Percentiles rank a stretch among this genome's conserved stretches.
Conservation (phyloP, 306 rosid genomes). For the Vicia sativa region DNA sequence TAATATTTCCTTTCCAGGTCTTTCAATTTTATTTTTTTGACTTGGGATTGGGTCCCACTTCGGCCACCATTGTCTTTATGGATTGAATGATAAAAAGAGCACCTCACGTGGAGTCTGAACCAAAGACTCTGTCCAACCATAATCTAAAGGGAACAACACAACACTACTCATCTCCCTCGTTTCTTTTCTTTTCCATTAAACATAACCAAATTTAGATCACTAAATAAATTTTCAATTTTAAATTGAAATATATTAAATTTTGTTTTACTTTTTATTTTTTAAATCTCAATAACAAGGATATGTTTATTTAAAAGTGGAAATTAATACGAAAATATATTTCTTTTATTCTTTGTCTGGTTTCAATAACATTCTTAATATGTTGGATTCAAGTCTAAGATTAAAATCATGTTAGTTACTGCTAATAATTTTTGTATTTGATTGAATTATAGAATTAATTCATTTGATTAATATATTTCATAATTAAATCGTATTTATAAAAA, state of each 20-base stretch:
- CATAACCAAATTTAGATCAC: background rate
- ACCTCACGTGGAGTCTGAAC: constrained; percentile 99
- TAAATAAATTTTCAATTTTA: too few species aligned
- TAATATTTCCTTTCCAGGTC: constrained; percentile 80
- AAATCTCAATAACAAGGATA: too few species aligned
- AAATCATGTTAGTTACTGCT: too few species aligned
- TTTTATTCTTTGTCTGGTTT: too few species aligned
- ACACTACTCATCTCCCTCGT: background rate
- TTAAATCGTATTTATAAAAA: too few species aligned
- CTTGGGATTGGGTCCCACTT: constrained; percentile 90
- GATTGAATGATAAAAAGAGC: constrained; percentile 96
- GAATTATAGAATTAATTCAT: too few species aligned
- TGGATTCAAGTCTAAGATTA: too few species aligned
- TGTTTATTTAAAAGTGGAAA: too few species aligned
- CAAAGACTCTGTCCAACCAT: constrained; percentile 93
- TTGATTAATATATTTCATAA: too few species aligned
- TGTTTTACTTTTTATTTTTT: background rate
- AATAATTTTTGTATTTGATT: too few species aligned
- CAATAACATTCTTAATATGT: too few species aligned
- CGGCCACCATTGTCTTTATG: constrained; percentile 89
- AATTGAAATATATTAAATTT: background rate
- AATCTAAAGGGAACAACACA: constrained; percentile 48
- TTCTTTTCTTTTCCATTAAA: constrained; percentile 21
- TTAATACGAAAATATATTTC: too few species aligned
- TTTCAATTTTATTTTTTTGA: constrained; percentile 65